A percentile compares a stretch with the other conserved stretches of the same genome.
Evolutionary conservation across 305 asterid genomes (phyloP).

Genomic region (Rubia balearica): DNA sequence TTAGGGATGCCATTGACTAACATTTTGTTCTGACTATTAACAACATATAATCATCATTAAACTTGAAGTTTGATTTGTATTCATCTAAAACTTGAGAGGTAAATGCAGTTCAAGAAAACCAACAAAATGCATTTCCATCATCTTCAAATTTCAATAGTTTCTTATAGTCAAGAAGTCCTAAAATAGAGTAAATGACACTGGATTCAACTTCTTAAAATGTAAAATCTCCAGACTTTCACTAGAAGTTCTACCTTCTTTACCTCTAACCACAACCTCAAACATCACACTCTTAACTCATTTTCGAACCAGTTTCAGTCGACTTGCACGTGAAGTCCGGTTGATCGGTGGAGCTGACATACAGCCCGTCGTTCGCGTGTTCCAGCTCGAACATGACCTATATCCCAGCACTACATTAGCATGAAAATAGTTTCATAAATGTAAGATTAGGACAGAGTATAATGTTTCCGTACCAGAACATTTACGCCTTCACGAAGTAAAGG

Average conservation of each 20-base stretch:
- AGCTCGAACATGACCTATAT: slow-evolving; percentile 73
- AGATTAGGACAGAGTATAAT: not conserved
- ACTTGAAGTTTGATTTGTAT: not conserved
- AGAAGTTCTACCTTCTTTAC: not conserved
- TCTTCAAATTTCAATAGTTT: not conserved
- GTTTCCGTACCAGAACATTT: slow-evolving; percentile 53
- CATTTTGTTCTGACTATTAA: no score
- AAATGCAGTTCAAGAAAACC: not conserved
- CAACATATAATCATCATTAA: no score
- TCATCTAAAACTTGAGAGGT: not conserved
- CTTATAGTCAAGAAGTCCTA: not conserved
- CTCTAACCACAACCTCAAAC: not conserved
- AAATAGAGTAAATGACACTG: not conserved
- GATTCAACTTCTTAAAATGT: not conserved
- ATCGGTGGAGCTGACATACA: slow-evolving; percentile 44
- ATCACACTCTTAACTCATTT: slow-evolving; percentile 20
- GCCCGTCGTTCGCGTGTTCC: slow-evolving; percentile 48
- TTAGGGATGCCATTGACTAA: no score
- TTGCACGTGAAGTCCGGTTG: slow-evolving; percentile 70
- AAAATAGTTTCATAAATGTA: not conserved
- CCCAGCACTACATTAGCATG: not conserved
- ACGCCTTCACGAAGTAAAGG: slow-evolving; percentile 68
- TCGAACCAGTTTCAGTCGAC: slow-evolving; percentile 15
- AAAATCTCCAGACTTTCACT: not conserved
- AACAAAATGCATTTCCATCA: not conserved